phyloP scores from a whole-genome alignment of 208 protist genomes.

The Phytomonas francai region DNA sequence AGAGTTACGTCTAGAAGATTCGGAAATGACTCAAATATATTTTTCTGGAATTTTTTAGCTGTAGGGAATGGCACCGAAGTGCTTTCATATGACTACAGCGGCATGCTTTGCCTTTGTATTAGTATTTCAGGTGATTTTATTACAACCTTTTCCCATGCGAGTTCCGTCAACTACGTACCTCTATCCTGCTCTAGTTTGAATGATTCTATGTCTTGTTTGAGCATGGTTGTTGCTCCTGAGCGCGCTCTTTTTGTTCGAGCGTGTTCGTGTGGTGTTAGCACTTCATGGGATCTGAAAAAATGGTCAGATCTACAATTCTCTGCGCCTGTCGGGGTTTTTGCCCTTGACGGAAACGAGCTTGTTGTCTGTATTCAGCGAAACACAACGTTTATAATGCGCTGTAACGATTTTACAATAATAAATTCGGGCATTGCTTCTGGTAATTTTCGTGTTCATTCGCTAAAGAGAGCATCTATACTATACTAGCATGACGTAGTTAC shows the following conservation, averaged over 20 bases:
- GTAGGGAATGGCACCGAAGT: constrained; percentile 47
- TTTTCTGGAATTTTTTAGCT: constrained; percentile 39
- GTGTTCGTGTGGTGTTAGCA: constrained; percentile 49
- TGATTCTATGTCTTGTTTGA: constrained; percentile 29
- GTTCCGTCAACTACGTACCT: constrained; percentile 53
- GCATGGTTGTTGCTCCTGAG: neutral
- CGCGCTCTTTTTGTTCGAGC: constrained; percentile 16
- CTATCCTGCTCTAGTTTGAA: constrained; percentile 28
- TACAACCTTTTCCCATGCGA: constrained; percentile 29
- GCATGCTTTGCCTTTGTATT: constrained; percentile 45
- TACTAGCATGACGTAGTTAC: neutral
- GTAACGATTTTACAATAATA: neutral
- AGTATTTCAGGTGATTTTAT: constrained; percentile 4
- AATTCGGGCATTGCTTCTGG: neutral
- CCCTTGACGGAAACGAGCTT: constrained; percentile 11
- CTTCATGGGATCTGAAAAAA: constrained; percentile 21
- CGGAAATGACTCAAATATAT: constrained; percentile 9
- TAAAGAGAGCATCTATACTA: constrained; percentile 4
- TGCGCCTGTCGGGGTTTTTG: constrained; percentile 12
- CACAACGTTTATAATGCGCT: constrained; percentile 1
- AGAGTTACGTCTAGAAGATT: constrained; percentile 7
- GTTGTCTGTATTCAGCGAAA: constrained; percentile 16
- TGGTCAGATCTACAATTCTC: constrained; percentile 17
- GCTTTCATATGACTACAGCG: constrained; percentile 69
- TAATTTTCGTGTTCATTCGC: neutral